Base-by-base conservation (phyloP, 2,329 filamentous ascomycete genomes). In the Chalaropsis ovoidea region DNA sequence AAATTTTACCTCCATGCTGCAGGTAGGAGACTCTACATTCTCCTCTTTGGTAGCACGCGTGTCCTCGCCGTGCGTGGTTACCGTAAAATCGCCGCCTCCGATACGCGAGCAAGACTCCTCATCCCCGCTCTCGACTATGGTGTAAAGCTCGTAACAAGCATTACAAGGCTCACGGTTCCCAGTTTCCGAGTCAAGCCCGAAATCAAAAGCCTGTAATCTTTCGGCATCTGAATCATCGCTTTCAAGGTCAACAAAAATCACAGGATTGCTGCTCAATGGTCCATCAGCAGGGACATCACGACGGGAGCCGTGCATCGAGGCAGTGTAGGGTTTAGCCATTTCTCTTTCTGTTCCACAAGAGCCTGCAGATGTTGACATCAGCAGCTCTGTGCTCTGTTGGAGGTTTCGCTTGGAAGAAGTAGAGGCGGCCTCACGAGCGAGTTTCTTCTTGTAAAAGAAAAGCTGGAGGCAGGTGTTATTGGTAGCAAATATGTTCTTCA, bases 201-300 rank as follows among this genome's bases (percentile, higher is more conserved):
- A n/a, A 31, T 31, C 22, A 56, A 31, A 13, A 31, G 52, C 52
- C n/a, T 1, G 3, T 27, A 1, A 31, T 17, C 13, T 35, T 10
- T 58, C 6, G 52, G 1, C 4, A n/a, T 58, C 52, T 7, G 17
- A 15, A 10, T 17, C 24, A 6, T n/a, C 24, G 52, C 17, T 10
- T 4, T 2, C 1, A 17, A n/a, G n/a, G 8, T 41, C 45, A 24
- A 15, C 17, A 7, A 63, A 19, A 39, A 52, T 3, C 1, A 49
- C 45, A 4, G 61, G 61, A 39, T 63, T 49, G 45, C 61, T 63
- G n/a, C 19, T 47, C 19, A 63, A 45, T 10, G 61, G 61, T 31
- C 49, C 61, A 24, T 42, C 24, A 22, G 7, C 6, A 17, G 58
- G n/a, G n/a, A 61, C 10, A 3, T 39, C 13, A 35, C 24, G 52